Base-by-base conservation (phyloP, 78 protist genomes). In the Chrysochromulina parva region DNA sequence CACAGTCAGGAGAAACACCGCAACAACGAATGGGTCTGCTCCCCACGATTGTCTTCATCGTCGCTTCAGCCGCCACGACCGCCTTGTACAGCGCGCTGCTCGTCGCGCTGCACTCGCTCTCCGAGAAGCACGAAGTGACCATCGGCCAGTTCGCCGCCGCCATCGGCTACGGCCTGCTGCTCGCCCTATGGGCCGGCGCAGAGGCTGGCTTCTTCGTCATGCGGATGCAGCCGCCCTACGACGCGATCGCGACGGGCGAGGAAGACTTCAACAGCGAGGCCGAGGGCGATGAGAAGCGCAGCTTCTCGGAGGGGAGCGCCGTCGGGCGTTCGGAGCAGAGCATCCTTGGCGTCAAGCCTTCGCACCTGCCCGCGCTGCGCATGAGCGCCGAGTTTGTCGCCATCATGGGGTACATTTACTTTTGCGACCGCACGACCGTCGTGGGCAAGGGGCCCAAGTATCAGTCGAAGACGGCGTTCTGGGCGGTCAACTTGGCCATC, bases 351-450 rank as follows among this genome's bases (percentile, higher is more conserved):
- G 17, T 69, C 52, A 69, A 17, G 17, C 1, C 52, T 50, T 13
- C 52, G 19, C 48, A n/a, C 78, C 38, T 74, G 57, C 17, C 57
- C 14, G 58, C 58, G n/a, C 55, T 74, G 57, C 84, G 84, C 24
- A 85, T 66, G 38, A 9, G 13, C 19, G 86, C 92, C 11, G 92
- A 90, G 73, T 78, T 90, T 19, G 0, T 57, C 20, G 20, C 9
- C 26, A 13, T 78, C 54, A 54, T 90, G 73, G 17, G 82, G 11
- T 58, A 71, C 58, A 2, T 54, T 26, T 90, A 53, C 92, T 26
- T 82, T 28, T 90, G 88, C 67, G 92, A 90, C 57, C 81, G 92
- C 26, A 82, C 90, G 22, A 28, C 81, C 13, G 65, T 90, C 22
- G 7, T 90, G 17, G 38, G 24, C 22, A 62, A 38, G 14, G 52